A percentile compares a stretch with the other conserved stretches of the same genome.
Conservation (phyloP, 148 eudicot species). For the Fagopyrum homotropicum region DNA sequence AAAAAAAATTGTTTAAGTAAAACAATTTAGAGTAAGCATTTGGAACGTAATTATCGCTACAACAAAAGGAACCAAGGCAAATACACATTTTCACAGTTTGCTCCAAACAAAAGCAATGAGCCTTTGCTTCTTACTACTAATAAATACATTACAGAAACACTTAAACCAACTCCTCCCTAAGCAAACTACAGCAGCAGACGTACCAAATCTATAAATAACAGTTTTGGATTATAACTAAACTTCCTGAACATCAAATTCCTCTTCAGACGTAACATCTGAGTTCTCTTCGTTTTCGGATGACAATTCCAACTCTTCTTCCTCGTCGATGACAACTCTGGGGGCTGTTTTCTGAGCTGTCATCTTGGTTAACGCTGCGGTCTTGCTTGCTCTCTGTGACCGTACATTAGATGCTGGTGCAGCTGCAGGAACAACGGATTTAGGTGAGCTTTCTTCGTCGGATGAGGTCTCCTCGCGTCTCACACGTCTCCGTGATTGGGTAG, state of each 20-base stretch:
- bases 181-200: background rate
- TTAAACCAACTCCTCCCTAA: background rate
- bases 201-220: background rate
- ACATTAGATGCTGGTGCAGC: conserved; percentile 32
- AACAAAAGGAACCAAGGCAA: background rate
- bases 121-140: background rate
- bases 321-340: conserved; percentile 23
- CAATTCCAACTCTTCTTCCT: conserved; percentile 28
- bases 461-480: conserved; percentile 52
- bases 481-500: conserved; percentile 49
- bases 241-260: conserved; percentile 29
- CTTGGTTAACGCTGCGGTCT: conserved; percentile 78
- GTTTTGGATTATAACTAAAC: background rate
- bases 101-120: background rate
- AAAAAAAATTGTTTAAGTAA: too few species aligned
- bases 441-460: conserved; percentile 61
- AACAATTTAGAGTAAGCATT: background rate
- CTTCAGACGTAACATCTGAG: conserved; percentile 55
- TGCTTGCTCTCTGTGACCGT: conserved; percentile 89
- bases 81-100: background rate
- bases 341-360: conserved; percentile 42
- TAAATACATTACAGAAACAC: background rate
- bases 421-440: conserved; percentile 39
- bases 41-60: background rate
- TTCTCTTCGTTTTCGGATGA: conserved; percentile 21